These are phyloP conservation scores for Penicillium sp. DNA, from an alignment of 2,329 filamentous ascomycete genomes.

Conservation along the genomic window DNA sequence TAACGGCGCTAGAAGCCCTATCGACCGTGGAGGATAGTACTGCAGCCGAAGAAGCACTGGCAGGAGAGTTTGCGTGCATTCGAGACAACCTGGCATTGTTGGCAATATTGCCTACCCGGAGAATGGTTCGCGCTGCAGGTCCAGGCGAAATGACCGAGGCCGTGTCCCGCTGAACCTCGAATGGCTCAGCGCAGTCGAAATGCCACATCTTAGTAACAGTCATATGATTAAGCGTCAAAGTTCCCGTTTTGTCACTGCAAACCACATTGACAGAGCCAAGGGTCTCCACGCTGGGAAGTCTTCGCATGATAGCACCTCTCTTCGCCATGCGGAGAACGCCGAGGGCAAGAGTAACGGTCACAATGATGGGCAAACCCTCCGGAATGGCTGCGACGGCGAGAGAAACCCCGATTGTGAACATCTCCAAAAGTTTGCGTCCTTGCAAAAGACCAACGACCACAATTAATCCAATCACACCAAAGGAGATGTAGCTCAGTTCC, in stretches of 20 bases:
- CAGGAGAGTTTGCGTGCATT: constrained; percentile 61
- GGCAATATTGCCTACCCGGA: constrained; percentile 91
- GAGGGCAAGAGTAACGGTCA: constrained; percentile 90
- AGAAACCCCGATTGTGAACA: constrained; percentile 96
- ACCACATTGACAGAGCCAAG: constrained; percentile 99
- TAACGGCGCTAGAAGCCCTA: constrained; percentile 53
- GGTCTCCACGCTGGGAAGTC: constrained; percentile 94
- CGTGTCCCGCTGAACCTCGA: constrained; percentile 53
- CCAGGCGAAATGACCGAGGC: constrained; percentile 54
- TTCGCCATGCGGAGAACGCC: constrained; percentile 96
- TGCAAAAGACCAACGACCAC: constrained; percentile 85
- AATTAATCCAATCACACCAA: constrained; percentile 88
- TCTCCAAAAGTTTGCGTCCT: constrained; percentile 82
- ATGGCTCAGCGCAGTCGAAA: constrained; percentile 60
- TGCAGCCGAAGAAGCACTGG: constrained; percentile 65
- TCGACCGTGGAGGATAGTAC: constrained; percentile 79
- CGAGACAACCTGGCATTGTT: constrained; percentile 84
- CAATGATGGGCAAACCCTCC: constrained; percentile 93
- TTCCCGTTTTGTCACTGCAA: constrained; percentile 97
- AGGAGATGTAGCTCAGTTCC: constrained; percentile 93
- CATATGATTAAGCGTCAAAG: constrained; percentile 96
- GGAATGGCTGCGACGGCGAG: constrained; percentile 94
- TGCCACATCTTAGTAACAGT: constrained; percentile 96
- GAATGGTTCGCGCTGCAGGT: constrained; percentile 68
- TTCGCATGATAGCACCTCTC: constrained; percentile 88